Evolutionary conservation across 768 basidiomycete genomes (phyloP).

Genomic region (Psilocybe azurescens): DNA sequence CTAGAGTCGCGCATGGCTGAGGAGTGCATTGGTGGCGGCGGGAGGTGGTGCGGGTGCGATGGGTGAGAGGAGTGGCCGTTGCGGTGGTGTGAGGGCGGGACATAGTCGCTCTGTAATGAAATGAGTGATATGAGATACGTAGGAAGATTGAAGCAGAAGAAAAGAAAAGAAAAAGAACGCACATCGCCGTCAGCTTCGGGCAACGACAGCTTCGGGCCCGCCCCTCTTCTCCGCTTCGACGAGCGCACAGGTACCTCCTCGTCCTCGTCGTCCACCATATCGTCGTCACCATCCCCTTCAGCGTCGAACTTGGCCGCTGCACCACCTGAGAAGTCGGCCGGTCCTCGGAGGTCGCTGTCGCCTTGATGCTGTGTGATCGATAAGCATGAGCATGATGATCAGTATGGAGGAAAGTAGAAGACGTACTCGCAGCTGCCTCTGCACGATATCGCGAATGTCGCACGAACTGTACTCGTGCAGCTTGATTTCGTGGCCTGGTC

Average conservation of each 20-base stretch:
- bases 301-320: conserved; percentile 33
- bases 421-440: conserved; percentile 57
- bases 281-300: conserved; percentile 30
- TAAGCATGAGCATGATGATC: conserved; percentile 13
- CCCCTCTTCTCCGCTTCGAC: conserved; percentile 9
- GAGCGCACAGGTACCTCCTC: conserved; percentile 16
- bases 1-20: conserved; percentile 10
- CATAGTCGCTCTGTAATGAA: conserved; percentile 21
- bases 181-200: conserved; percentile 4
- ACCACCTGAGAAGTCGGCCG: conserved; percentile 38
- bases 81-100: conserved; percentile 26
- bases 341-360: conserved; percentile 40
- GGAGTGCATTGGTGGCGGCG: conserved; percentile 19
- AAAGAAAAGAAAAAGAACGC: background rate
- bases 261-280: conserved; percentile 35
- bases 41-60: conserved; percentile 16
- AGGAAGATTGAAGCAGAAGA: background rate
- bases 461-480: conserved; percentile 75
- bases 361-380: conserved; percentile 36
- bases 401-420: background rate
- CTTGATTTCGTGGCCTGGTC: conserved; percentile 69
- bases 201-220: conserved; percentile 4
- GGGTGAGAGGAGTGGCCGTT: background rate
- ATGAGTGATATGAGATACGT: background rate
- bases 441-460: conserved; percentile 62